These are phyloP conservation scores for Neckera pumila DNA, from an alignment of 225 moss, liverwort and hornwort genomes.

Conservation along the genomic window DNA sequence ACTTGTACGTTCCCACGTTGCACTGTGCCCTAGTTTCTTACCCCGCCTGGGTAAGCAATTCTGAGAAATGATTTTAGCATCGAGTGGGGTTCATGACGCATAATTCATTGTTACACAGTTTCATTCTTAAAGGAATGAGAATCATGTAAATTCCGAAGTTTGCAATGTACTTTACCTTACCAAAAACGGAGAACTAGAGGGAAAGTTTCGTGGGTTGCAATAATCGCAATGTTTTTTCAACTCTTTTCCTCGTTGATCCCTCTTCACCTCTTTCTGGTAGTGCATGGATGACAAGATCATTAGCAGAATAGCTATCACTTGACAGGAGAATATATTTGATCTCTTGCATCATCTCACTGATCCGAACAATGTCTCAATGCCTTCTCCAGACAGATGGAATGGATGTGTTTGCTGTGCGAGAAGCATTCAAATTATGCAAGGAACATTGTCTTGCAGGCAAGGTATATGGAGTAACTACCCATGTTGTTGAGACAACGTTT, in stretches of 20 bases:
- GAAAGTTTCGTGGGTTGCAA: background rate
- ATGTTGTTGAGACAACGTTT: background rate
- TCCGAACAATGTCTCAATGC: background rate
- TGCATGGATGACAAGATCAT: background rate
- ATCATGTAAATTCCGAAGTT: background rate
- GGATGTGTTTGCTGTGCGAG: conserved; percentile 81
- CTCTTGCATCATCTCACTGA: background rate
- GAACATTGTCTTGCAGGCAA: conserved; percentile 85
- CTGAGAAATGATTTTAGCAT: background rate
- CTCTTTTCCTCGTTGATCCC: background rate
- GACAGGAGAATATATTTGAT: background rate
- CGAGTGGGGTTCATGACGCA: background rate
- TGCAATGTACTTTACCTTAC: background rate
- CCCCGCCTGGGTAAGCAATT: too few species aligned
- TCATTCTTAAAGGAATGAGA: background rate
- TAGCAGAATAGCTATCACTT: background rate
- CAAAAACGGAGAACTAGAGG: background rate
- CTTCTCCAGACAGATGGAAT: conserved; percentile 75
- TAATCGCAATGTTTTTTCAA: background rate
- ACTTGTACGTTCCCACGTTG: background rate
- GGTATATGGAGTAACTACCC: conserved; percentile 20
- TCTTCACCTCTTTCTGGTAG: background rate
- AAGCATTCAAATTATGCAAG: conserved; percentile 68
- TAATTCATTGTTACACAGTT: background rate
- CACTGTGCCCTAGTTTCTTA: background rate